Base-by-base conservation (phyloP, 2,329 filamentous ascomycete genomes). In the Phoma sp. region DNA sequence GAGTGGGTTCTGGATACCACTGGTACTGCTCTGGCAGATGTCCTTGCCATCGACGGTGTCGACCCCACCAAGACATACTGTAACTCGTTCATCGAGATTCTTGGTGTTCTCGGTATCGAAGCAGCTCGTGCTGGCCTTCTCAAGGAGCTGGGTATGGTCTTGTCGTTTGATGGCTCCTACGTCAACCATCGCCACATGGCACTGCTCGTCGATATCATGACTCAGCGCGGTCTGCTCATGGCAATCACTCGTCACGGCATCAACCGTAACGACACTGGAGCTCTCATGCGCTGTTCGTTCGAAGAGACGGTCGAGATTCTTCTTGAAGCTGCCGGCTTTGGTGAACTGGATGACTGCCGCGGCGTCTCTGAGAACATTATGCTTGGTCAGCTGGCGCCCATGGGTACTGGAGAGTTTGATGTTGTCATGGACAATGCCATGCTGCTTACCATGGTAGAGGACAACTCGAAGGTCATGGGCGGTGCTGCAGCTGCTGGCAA, bases 301-400 rank as follows among this genome's bases (percentile, higher is more conserved):
- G 95, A 99, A 78, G 96, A 99, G 77, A 99, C 95, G 0, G 95
- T 99, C 33, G 96, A 99, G 74, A 99, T 99, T 81, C 82, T 99
- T 47, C 86, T 99, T 17, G 95, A 99, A 73, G 96, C 95, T 57
- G 95, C 95, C 20, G 92, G 92, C 14, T 91, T 91, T 43, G 95
- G 95, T 73, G 95, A 99, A 76, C 84, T 99, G 26, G 95, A 99
- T 72, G 95, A 99, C 77, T 99, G 96, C 80, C 90, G 92, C 56
- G 95, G 95, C 83, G 93, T 99, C 43, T 98, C 95, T 14, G 95
- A 99, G 79, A 99, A 99, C 79, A 89, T 99, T 73, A 99, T 99
- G 86, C 85, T 99, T 59, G 95, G 95, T 59, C 95, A 99, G 79
- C 86, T 98, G 78, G 95, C 96, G 5, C 95, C 96, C 25, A 93